Base-by-base conservation (phyloP, 768 basidiomycete species). In the Hypholoma fasciculare region DNA sequence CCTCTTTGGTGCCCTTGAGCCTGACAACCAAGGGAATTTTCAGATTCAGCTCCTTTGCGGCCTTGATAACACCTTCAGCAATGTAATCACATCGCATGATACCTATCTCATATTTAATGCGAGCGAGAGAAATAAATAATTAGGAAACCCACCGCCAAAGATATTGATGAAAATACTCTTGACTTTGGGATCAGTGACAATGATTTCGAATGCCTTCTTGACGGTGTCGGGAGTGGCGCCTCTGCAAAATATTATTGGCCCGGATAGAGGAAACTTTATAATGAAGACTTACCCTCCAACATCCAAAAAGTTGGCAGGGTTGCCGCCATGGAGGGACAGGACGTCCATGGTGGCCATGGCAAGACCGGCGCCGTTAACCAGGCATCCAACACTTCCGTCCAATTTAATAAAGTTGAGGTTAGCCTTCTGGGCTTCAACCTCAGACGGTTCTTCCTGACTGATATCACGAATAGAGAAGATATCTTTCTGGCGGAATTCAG, bases 311-410 rank as follows among this genome's bases (percentile, higher is more conserved):
- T 99, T 98, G 54, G 97, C 97, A 4, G 97, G 97, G 65, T 96
- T 89, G 52, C 94, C 97, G 49, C 97, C 97, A 69, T 98, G 93
- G 52, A 97, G 79, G 49, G 95, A 86, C 56, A 99, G 82, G n/a
- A 98, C 96, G 68, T 99, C 97, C 97, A 99, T 98, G 56, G 97
- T 99, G 38, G 97, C 97, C 97, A 99, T 99, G 51, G 97, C 97
- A 60, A 99, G 79, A 68, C 97, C 97, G 52, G 97, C 97, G 67
- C 97, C 97, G 67, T 99, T 99, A 61, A 99, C 97, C 52, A 99
- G 79, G 77, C 97, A 99, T 27, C 97, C 97, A 59, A 99, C 88
- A 74, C 84, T 91, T 30, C 97, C 97, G 69, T 99, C 97, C 44
- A 99, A 88, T 78, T 99, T 98, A 82, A 98, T 98, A 73, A 98